Evolutionary conservation across 164 flowering plant genomes (phyloP), one percentile per base, ranked within the genome.

Genomic region (Tetracentron sinense): DNA sequence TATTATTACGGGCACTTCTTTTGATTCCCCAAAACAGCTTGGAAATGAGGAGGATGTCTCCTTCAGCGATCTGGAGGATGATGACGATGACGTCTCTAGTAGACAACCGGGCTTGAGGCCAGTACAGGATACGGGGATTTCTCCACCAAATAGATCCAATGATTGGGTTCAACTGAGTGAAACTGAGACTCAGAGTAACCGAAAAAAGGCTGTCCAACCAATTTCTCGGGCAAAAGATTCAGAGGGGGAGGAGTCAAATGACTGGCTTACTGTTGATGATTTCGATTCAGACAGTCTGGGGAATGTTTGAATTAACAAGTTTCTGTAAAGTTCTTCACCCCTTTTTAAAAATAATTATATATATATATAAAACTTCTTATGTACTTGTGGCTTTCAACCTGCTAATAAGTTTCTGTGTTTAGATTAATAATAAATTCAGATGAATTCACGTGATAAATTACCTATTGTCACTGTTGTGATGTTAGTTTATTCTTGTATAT

Each of bases 261-360:
- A 78, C 46, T 86, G 89, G 92, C 82, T 78, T 62, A 70, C 68
- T 19, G 72, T 86, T 56, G 84, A 83, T 76, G 86, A 81, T 22
- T 76, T 63, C 44, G 82, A 80, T 78, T 72, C 56, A 46, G 81
- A 69, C 22, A 60, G 60, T 19, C 57, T 29, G 29, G 72, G 62
- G 15, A 21, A 62, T 54, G 56, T 56, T 46, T 72, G 26, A 64
- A 42, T 33, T 26, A 25, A 54, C 42, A 53, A 42, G 26, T 58
- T 60, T 31, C 46, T 78, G 75, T 78, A 72, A 59, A 78, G 74
- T 70, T n/a, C n/a, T n/a, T n/a, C n/a, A n/a, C n/a, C n/a, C n/a
- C n/a, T n/a, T n/a, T n/a, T n/a, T n/a, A n/a, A n/a, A n/a, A n/a
- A n/a, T n/a, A n/a, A n/a, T n/a, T n/a, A n/a, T n/a, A n/a, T n/a